A percentile compares a stretch with the other conserved stretches of the same genome.
Evolutionary conservation across 495 filamentous ascomycete genomes (phyloP).

Genomic region (Pyrenopolyporus hunteri): DNA sequence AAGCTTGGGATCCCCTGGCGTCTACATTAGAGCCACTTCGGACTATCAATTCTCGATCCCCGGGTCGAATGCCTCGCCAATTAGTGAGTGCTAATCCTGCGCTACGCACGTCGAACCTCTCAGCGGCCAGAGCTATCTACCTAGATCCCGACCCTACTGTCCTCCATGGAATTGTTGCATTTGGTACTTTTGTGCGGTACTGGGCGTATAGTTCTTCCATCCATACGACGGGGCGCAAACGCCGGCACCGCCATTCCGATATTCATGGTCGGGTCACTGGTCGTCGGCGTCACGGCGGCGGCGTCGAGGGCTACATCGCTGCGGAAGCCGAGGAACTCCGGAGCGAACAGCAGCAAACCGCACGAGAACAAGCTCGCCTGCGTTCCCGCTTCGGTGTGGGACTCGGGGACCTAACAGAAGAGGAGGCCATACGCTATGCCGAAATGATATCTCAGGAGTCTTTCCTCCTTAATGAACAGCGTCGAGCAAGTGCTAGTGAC

Average conservation of each 20-base stretch:
- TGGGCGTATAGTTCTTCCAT: slow-evolving; percentile 85
- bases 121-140: slow-evolving; percentile 80
- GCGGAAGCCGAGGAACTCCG: slow-evolving; percentile 81
- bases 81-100: slow-evolving; percentile 48
- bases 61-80: slow-evolving; percentile 68
- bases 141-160: slow-evolving; percentile 89
- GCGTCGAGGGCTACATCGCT: slow-evolving; percentile 73
- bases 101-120: slow-evolving; percentile 67
- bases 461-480: slow-evolving; percentile 65
- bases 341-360: slow-evolving; percentile 65
- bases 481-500: slow-evolving; percentile 57
- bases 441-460: slow-evolving; percentile 85
- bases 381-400: slow-evolving; percentile 82
- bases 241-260: slow-evolving; percentile 52
- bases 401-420: slow-evolving; percentile 78
- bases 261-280: slow-evolving; percentile 48
- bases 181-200: slow-evolving; percentile 86
- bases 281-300: slow-evolving; percentile 48
- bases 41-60: slow-evolving; percentile 88
- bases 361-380: slow-evolving; percentile 67
- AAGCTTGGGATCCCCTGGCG: slow-evolving; percentile 93
- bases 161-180: slow-evolving; percentile 88
- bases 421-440: slow-evolving; percentile 89
- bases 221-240: slow-evolving; percentile 52
- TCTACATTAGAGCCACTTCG: slow-evolving; percentile 80